phyloP scores from a whole-genome alignment of 2,329 filamentous ascomycete genomes.

The Immersiporthe knoxdaviesiana region DNA sequence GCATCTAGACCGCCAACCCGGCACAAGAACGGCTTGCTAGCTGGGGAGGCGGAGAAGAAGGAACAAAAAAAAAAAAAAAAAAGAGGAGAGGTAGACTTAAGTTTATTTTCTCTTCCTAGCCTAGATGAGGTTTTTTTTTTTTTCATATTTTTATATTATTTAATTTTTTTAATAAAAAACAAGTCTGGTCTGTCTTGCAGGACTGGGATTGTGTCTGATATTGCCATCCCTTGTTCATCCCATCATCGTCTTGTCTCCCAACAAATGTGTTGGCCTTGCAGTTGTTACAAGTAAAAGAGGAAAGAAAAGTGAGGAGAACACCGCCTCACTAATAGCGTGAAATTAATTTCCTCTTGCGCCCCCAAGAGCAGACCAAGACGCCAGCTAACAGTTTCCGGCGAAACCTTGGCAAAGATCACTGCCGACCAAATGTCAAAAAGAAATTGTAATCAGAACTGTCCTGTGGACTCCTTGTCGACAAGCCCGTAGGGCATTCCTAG shows the following conservation, averaged over 20 bases:
- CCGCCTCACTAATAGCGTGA: background rate
- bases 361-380: background rate
- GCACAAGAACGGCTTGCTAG: background rate
- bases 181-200: background rate
- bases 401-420: background rate
- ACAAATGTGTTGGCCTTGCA: background rate
- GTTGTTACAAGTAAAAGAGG: background rate
- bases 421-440: background rate
- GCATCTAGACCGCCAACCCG: background rate
- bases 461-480: background rate
- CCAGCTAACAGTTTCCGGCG: background rate
- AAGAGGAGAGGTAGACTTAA: background rate
- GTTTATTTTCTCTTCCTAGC: background rate
- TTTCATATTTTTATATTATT: no score
- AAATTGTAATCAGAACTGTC: background rate
- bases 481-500: background rate
- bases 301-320: no score
- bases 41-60: background rate
- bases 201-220: background rate
- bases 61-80: no score
- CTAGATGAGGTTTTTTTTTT: no score
- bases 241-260: background rate
- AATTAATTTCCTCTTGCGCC: background rate
- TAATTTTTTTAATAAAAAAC: no score
- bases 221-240: background rate